Conservation (phyloP, 1,284 basidiomycete genomes). For the Sporisorium sorghi region DNA sequence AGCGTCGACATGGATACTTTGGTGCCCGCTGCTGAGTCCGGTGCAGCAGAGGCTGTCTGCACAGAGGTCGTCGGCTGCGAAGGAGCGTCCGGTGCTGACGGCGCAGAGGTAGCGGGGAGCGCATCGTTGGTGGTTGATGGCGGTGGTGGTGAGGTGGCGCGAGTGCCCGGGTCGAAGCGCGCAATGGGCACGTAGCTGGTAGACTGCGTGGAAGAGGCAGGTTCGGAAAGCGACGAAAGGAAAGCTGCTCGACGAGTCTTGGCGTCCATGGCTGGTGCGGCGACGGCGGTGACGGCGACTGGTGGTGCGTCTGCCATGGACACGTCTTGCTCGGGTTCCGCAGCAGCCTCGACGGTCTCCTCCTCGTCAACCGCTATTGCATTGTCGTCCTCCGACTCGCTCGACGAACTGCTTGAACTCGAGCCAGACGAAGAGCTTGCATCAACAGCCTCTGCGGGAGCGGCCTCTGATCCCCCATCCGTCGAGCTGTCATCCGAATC, state of each 20-base stretch:
- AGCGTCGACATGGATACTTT: conserved; percentile 50
- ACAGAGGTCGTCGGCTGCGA: background rate
- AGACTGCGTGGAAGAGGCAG: background rate
- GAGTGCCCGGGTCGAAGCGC: conserved; percentile 45
- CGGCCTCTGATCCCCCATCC: conserved; percentile 6
- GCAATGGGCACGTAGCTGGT: conserved; percentile 34
- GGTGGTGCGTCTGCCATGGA: background rate
- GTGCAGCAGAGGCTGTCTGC: background rate
- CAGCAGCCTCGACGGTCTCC: background rate
- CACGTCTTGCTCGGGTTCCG: conserved; percentile 16
- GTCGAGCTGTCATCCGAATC: conserved; percentile 14
- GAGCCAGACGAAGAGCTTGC: conserved; percentile 9
- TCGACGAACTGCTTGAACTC: conserved; percentile 5
- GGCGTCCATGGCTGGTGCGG: conserved; percentile 13
- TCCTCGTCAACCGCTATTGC: conserved; percentile 5
- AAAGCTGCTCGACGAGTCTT: conserved; percentile 36
- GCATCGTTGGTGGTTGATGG: background rate
- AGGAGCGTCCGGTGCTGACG: too few relatives aligned
- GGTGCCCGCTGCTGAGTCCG: conserved; percentile 6
- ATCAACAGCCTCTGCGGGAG: background rate
- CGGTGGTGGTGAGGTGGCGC: background rate
- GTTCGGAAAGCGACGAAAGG: conserved; percentile 16
- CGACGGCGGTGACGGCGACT: background rate
- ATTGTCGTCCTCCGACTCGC: conserved; percentile 14
- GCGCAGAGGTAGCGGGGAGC: background rate